Evolutionary conservation across 768 basidiomycete genomes (phyloP).

Genomic region (Porpolomopsis calyptriformis): DNA sequence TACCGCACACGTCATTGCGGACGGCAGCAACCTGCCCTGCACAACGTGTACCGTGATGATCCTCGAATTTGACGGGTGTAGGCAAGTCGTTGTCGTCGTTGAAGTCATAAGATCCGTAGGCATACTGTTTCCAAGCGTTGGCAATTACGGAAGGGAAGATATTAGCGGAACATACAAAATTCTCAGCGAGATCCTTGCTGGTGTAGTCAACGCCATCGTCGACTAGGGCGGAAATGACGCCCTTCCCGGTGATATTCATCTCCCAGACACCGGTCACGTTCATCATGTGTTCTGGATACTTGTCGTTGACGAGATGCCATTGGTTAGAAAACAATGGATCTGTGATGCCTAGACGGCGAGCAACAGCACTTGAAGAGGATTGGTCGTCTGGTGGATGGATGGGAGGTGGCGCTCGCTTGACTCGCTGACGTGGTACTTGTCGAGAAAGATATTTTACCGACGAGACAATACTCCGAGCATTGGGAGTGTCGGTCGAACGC

Average conservation of each 20-base stretch:
- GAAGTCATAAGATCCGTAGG: constrained; percentile 86
- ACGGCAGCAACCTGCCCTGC: constrained; percentile 93
- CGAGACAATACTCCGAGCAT: constrained; percentile 35
- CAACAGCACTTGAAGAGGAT: constrained; percentile 33
- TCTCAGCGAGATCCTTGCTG: constrained; percentile 75
- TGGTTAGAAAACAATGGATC: constrained; percentile 81
- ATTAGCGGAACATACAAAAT: constrained; percentile 62
- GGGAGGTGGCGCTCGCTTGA: constrained; percentile 66
- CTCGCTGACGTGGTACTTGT: constrained; percentile 57
- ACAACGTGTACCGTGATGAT: constrained; percentile 96
- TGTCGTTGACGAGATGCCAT: constrained; percentile 93
- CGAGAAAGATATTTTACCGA: constrained; percentile 51
- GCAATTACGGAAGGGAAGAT: not conserved
- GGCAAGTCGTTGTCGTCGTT: constrained; percentile 88
- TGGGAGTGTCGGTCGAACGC: constrained; percentile 32
- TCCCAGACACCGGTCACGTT: constrained; percentile 93
- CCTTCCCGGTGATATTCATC: constrained; percentile 78
- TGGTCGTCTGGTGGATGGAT: constrained; percentile 25
- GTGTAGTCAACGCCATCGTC: constrained; percentile 94
- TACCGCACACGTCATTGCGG: constrained; percentile 87
- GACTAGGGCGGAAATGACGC: constrained; percentile 78
- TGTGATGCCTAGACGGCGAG: constrained; percentile 50
- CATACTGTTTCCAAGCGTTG: constrained; percentile 52
- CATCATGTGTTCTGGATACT: constrained; percentile 73
- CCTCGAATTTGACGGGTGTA: constrained; percentile 77